Base-by-base conservation (phyloP, 2,329 filamentous ascomycete species). In the Pseudomassariella vexata region DNA sequence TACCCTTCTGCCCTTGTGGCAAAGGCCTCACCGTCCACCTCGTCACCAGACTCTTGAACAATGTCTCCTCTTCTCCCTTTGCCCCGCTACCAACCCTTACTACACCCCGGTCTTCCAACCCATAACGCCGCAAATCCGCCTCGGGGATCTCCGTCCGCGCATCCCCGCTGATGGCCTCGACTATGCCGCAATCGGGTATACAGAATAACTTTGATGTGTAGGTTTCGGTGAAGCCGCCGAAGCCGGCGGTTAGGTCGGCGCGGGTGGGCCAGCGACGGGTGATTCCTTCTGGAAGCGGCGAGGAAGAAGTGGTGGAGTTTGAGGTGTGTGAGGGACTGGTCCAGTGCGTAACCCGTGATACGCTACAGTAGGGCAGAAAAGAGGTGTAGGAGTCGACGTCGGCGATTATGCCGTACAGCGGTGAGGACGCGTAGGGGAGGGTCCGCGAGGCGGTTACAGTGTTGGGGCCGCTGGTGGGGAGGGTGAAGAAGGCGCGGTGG, bases 361-460 rank as follows among this genome's bases (percentile, higher is more conserved):
- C 68, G 25, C 76, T 73, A 63, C 90, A 94, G 72, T 94, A 95
- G 9, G 92, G 92, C n/a, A 98, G 76, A 68, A 96, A 98, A 44
- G 68, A 57, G 22, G 73, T 67, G 73, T 98, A 98, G 41, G 77
- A 78, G 57, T 86, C 76, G 43, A 98, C 79, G 59, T 95, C 87
- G 62, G 88, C 79, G 57, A 98, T 89, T 34, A 95, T 73, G 45
- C 70, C 68, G 74, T 92, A 98, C 46, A 98, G 79, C 2, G 76
- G 67, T 5, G 60, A 50, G 19, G 78, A 66, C 1, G 79, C 63
- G 66, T 94, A 94, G 10, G 85, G 83, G 10, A 96, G 80, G 4
- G 72, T 82, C 39, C 87, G 83, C 14, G 72, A 70, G 9, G 87
- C 88, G 31, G 73, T 76, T 36, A 96, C 70, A 42, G 66, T 76